Evolutionary conservation across 1,284 basidiomycete genomes (phyloP).

Genomic region (Ganoderma multipileum): DNA sequence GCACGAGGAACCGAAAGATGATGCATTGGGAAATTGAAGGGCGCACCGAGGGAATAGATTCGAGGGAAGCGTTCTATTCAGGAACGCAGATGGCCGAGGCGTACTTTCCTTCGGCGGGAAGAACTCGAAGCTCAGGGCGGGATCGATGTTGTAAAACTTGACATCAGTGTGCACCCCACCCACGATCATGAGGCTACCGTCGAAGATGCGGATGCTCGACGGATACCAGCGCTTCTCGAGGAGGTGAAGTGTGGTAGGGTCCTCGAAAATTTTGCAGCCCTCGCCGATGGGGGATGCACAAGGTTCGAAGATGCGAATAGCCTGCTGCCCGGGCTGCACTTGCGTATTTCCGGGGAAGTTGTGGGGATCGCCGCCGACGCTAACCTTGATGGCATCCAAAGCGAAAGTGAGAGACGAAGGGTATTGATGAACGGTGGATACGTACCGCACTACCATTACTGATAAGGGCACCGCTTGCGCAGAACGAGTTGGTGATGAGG

Average conservation of each 20-base stretch:
- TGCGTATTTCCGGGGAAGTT: constrained; percentile 48
- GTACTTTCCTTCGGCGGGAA: constrained; percentile 58
- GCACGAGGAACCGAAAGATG: background rate
- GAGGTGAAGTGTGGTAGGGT: constrained; percentile 46
- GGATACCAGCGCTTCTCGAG: constrained; percentile 51
- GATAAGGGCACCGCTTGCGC: constrained; percentile 59
- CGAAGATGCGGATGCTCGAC: constrained; percentile 47
- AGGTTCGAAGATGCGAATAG: constrained; percentile 46
- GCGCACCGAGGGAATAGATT: constrained; percentile 38
- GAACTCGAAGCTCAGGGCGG: constrained; percentile 57
- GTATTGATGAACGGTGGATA: constrained; percentile 7
- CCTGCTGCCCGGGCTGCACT: constrained; percentile 38
- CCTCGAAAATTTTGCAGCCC: constrained; percentile 48
- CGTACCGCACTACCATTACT: constrained; percentile 55
- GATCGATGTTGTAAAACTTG: constrained; percentile 48
- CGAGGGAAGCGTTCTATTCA: constrained; percentile 38
- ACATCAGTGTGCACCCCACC: constrained; percentile 48
- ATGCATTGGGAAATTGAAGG: background rate
- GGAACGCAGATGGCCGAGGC: constrained; percentile 54
- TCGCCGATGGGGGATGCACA: constrained; percentile 44
- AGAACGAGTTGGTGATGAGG: constrained; percentile 57
- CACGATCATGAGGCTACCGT: constrained; percentile 49
- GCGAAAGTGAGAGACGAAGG: constrained; percentile 10
- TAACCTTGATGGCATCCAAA: constrained; percentile 39
- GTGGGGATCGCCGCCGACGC: constrained; percentile 52